Evolutionary conservation across 352 stramenopile species (phyloP).

Genomic region (Phytophthora fragariae): DNA sequence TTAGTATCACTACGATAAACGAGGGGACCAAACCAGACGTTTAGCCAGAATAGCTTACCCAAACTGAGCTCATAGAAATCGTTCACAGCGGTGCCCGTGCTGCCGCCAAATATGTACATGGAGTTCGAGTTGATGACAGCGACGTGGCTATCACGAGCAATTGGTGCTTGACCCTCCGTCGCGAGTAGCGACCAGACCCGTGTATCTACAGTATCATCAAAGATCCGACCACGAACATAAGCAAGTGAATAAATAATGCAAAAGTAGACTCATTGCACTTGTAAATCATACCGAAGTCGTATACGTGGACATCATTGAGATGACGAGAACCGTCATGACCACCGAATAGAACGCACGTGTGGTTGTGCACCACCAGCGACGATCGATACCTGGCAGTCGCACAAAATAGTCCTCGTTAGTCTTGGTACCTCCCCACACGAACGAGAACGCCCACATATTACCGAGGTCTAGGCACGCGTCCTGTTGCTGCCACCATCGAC

Average conservation of each 20-base stretch:
- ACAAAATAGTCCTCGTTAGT: constrained; percentile 1
- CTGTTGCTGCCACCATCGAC: constrained; percentile 84
- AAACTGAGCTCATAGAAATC: constrained; percentile 97
- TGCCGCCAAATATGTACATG: constrained; percentile 97
- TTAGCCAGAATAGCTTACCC: constrained; percentile 36
- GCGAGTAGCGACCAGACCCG: constrained; percentile 91
- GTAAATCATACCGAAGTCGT: constrained; percentile 90
- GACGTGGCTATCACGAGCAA: constrained; percentile 97
- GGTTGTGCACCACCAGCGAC: constrained; percentile 93
- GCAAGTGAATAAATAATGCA: constrained; percentile 10
- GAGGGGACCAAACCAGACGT: not conserved
- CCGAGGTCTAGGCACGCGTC: constrained; percentile 73
- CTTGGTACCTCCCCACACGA: not conserved
- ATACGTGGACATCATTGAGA: constrained; percentile 97
- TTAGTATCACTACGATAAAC: not conserved
- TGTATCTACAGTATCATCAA: constrained; percentile 44
- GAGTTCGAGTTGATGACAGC: constrained; percentile 93
- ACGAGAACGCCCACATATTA: constrained; percentile 27
- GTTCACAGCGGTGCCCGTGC: constrained; percentile 96
- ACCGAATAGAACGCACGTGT: constrained; percentile 96
- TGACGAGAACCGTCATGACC: constrained; percentile 98
- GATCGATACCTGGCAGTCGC: constrained; percentile 77
- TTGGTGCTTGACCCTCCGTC: constrained; percentile 91
- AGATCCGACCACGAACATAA: constrained; percentile 1
- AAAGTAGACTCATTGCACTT: not conserved